Evolutionary conservation across 768 basidiomycete genomes (phyloP).

Genomic region (Daedaleopsis nitida): DNA sequence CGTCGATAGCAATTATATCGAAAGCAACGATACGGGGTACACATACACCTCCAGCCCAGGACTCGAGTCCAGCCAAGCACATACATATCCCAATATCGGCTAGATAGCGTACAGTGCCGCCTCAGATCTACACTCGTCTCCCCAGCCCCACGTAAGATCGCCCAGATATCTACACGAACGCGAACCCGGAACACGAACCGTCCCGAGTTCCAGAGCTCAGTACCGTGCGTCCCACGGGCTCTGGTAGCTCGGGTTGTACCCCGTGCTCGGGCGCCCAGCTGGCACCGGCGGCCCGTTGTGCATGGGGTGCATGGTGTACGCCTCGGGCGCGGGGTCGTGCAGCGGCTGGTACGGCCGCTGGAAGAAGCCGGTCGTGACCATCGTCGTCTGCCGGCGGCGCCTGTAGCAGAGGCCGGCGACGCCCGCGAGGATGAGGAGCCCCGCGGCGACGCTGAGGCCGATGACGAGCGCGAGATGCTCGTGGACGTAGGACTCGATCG

Average conservation of each 20-base stretch:
- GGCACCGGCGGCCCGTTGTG: not conserved
- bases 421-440: constrained; percentile 53
- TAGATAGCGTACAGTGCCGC: no score
- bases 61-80: no score
- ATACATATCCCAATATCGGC: no score
- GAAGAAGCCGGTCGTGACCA: constrained; percentile 19
- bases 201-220: no score
- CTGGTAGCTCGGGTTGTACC: constrained; percentile 16
- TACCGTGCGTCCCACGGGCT: constrained; percentile 30
- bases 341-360: constrained; percentile 31
- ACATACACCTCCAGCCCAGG: no score
- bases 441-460: constrained; percentile 69
- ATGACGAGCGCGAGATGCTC: constrained; percentile 65
- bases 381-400: not conserved
- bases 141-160: no score
- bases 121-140: no score
- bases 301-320: constrained; percentile 31
- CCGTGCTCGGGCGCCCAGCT: not conserved
- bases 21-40: no score
- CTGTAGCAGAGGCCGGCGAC: constrained; percentile 28
- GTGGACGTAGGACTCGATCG: constrained; percentile 49
- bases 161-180: no score
- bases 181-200: no score
- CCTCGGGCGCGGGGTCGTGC: constrained; percentile 33
- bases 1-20: no score